Evolutionary conservation across 352 stramenopile species (phyloP).

Genomic region (Pilasporangium apinafurcum): DNA sequence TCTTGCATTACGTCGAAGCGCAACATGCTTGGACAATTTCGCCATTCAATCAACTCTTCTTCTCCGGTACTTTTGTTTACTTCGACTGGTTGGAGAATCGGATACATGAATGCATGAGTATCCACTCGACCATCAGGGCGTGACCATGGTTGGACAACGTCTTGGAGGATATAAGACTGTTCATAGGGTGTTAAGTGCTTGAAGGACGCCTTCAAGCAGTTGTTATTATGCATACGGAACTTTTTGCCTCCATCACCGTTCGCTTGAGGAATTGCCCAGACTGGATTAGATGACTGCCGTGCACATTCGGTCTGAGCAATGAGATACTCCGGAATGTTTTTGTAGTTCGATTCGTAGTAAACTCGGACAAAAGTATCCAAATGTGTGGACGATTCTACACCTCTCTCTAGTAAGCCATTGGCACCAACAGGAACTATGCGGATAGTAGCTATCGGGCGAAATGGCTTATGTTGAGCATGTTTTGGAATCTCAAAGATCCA

Average conservation of each 20-base stretch:
- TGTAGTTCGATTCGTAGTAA: conserved; percentile 33
- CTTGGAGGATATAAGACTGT: conserved; percentile 17
- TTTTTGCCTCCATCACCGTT: conserved; percentile 8
- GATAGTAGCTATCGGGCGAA: conserved; percentile 23
- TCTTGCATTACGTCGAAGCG: conserved; percentile 30
- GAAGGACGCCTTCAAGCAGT: conserved; percentile 11
- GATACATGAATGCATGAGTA: conserved; percentile 23
- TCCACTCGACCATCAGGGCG: conserved; percentile 10
- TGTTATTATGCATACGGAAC: conserved; percentile 17
- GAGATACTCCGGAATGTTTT: conserved; percentile 21
- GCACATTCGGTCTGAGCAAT: conserved; percentile 23
- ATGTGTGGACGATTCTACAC: not conserved
- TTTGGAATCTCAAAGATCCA: conserved; percentile 16
- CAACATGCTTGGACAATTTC: conserved; percentile 12
- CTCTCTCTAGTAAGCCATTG: not conserved
- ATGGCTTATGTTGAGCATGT: conserved; percentile 10
- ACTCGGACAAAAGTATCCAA: conserved; percentile 20
- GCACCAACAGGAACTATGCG: conserved; percentile 16
- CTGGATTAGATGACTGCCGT: conserved; percentile 5
- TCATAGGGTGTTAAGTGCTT: conserved; percentile 12
- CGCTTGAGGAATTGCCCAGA: conserved; percentile 13
- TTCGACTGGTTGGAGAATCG: conserved; percentile 17
- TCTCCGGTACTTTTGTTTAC: conserved; percentile 4
- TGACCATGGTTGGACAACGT: conserved; percentile 23
- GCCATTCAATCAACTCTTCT: conserved; percentile 15